Evolutionary conservation across 352 stramenopile species (phyloP).

Genomic region (Phytophthora tentaculata): DNA sequence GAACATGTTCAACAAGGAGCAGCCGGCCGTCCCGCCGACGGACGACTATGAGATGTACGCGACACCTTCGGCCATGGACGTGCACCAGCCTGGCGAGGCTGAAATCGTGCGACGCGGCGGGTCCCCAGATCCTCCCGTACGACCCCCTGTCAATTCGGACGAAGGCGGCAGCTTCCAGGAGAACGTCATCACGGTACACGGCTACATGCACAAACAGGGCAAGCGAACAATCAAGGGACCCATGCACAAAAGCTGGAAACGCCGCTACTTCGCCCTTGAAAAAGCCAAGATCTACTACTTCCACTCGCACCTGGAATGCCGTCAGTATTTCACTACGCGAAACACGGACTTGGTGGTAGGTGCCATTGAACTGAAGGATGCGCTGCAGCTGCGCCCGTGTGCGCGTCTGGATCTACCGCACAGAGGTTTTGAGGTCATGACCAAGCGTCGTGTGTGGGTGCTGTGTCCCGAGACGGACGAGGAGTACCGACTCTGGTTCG

Average conservation of each 20-base stretch:
- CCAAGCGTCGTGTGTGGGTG: slow-evolving; percentile 86
- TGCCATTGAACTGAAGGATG: slow-evolving; percentile 84
- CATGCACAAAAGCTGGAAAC: slow-evolving; percentile 89
- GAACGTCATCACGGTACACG: slow-evolving; percentile 90
- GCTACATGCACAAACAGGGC: slow-evolving; percentile 91
- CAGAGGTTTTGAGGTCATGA: slow-evolving; percentile 82
- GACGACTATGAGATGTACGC: slow-evolving; percentile 73
- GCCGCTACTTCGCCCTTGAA: slow-evolving; percentile 87
- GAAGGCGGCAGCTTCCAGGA: slow-evolving; percentile 51
- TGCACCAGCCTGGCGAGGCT: slow-evolving; percentile 46
- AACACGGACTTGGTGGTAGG: slow-evolving; percentile 85
- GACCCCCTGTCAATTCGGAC: slow-evolving; percentile 50
- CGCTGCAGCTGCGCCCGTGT: slow-evolving; percentile 80
- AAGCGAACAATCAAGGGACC: slow-evolving; percentile 87
- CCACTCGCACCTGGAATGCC: slow-evolving; percentile 84
- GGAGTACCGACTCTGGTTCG: slow-evolving; percentile 88
- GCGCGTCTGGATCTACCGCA: slow-evolving; percentile 80
- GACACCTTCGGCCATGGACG: slow-evolving; percentile 57
- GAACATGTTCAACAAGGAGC: slow-evolving; percentile 68
- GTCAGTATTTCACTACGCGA: slow-evolving; percentile 87
- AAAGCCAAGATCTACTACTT: slow-evolving; percentile 92
- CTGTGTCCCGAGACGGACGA: slow-evolving; percentile 86
- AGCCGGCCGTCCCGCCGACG: slow-evolving; percentile 31
- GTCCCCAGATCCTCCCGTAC: slow-evolving; percentile 29
- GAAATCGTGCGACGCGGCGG: slow-evolving; percentile 65